phyloP scores from a whole-genome alignment of 163 green algal genomes.

The Scenedesmus sp. region DNA sequence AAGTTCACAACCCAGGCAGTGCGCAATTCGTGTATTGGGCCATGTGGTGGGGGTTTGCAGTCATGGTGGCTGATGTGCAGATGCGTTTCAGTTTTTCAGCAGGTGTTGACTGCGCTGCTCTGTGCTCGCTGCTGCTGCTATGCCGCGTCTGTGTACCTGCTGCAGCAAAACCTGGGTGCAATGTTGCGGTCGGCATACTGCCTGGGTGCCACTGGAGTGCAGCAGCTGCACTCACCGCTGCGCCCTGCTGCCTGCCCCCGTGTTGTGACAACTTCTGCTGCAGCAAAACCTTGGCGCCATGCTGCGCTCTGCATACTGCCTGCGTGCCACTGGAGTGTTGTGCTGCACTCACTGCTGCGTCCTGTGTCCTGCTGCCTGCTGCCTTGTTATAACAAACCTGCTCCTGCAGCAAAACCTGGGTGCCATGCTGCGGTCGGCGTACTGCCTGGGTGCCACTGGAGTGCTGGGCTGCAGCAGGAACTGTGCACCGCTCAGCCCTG shows the following conservation, averaged over 20 bases:
- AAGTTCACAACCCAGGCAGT: too few relatives aligned
- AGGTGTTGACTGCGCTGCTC: background rate
- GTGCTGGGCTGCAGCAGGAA: constrained; percentile 91
- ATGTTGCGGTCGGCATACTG: constrained; percentile 91
- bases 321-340: constrained; percentile 91
- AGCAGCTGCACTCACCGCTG: constrained; percentile 89
- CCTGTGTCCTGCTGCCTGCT: constrained; percentile 67
- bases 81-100: background rate
- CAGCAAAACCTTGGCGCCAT: constrained; percentile 97
- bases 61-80: too few relatives aligned
- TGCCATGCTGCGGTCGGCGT: constrained; percentile 86
- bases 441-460: constrained; percentile 90
- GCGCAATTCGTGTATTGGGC: too few relatives aligned
- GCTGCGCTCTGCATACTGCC: constrained; percentile 89
- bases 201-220: constrained; percentile 89
- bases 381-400: too few relatives aligned
- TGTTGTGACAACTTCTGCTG: background rate
- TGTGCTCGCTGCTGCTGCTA: background rate
- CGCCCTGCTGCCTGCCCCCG: constrained; percentile 73
- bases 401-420: constrained; percentile 93
- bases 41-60: too few relatives aligned
- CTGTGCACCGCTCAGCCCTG: constrained; percentile 90
- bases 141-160: background rate
- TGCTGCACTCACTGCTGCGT: constrained; percentile 88
- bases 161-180: constrained; percentile 96